These are phyloP conservation scores for Paralagenidium karlingii DNA, from an alignment of 352 stramenopile species.

Conservation along the genomic window DNA sequence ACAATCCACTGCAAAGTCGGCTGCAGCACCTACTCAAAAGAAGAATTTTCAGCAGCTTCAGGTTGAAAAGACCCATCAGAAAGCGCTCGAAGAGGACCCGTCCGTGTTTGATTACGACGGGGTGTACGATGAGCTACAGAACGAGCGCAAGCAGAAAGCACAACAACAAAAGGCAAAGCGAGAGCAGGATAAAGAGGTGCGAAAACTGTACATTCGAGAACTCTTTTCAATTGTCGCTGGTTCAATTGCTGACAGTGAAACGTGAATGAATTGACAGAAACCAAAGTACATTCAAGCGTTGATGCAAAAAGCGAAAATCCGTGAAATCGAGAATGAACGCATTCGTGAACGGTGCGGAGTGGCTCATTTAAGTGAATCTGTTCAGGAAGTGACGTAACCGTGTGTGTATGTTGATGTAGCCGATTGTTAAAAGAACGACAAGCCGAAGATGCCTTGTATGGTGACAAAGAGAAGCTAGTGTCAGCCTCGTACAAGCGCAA, in stretches of 20 bases:
- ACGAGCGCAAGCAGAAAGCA: slow-evolving; percentile 20
- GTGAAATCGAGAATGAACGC: slow-evolving; percentile 80
- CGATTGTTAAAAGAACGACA: slow-evolving; percentile 75
- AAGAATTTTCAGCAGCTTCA: too few species aligned
- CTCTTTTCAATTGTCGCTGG: slow-evolving; percentile 1
- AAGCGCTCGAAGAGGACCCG: slow-evolving; percentile 61
- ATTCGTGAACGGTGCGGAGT: slow-evolving; percentile 56
- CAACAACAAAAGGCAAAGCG: slow-evolving; percentile 14
- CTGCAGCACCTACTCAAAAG: too few species aligned
- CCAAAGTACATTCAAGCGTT: slow-evolving; percentile 86
- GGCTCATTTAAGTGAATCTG: slow-evolving; percentile 1
- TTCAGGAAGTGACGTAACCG: background rate
- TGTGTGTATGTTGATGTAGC: background rate
- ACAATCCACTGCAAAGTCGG: too few species aligned
- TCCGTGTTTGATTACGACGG: slow-evolving; percentile 87
- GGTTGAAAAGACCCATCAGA: slow-evolving; percentile 24
- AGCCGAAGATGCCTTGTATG: slow-evolving; percentile 66
- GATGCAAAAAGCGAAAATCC: slow-evolving; percentile 83
- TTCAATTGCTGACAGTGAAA: too few species aligned
- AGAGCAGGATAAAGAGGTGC: slow-evolving; percentile 9
- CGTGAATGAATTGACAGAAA: slow-evolving; percentile 34
- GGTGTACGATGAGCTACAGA: slow-evolving; percentile 82
- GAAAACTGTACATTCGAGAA: slow-evolving; percentile 1
- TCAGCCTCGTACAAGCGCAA: slow-evolving; percentile 88
- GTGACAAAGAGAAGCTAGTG: slow-evolving; percentile 85